Percentiles rank a stretch among this genome's conserved stretches.
Evolutionary conservation across 2,329 filamentous ascomycete genomes (phyloP).

Genomic region (Cytospora piceicola): DNA sequence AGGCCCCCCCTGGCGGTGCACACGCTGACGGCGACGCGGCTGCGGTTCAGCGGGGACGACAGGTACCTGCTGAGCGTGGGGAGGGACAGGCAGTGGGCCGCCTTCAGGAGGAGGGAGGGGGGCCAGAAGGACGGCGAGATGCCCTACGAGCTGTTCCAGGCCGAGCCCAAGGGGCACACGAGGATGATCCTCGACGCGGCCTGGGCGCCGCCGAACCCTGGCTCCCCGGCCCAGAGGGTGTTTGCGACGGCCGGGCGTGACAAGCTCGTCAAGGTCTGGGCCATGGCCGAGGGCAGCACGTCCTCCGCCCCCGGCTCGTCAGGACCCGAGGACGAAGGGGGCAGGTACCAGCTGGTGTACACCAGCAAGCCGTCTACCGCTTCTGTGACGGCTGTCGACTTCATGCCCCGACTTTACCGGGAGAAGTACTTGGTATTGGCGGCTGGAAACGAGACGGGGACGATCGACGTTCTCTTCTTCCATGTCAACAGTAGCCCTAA

Average conservation of each 20-base stretch:
- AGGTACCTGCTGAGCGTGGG: conserved; percentile 82
- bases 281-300: conserved; percentile 38
- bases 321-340: conserved; percentile 35
- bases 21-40: conserved; percentile 79
- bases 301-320: conserved; percentile 58
- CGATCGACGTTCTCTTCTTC: conserved; percentile 49
- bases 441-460: conserved; percentile 61
- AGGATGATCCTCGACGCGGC: conserved; percentile 90
- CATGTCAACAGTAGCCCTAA: conserved; percentile 39
- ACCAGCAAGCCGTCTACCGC: conserved; percentile 35
- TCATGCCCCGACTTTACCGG: conserved; percentile 48
- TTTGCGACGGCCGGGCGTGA: conserved; percentile 93
- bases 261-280: conserved; percentile 79
- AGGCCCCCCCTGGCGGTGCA: conserved; percentile 83
- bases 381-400: conserved; percentile 74
- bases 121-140: conserved; percentile 37
- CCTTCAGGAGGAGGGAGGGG: conserved; percentile 64
- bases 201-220: conserved; percentile 67
- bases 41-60: conserved; percentile 80
- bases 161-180: conserved; percentile 83
- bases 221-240: conserved; percentile 43
- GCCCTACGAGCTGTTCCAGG: conserved; percentile 61
- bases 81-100: conserved; percentile 86
- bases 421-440: conserved; percentile 50
- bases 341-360: not conserved